Base-by-base conservation (phyloP, 129 eudicot species). In the Centaurea solstitialis region DNA sequence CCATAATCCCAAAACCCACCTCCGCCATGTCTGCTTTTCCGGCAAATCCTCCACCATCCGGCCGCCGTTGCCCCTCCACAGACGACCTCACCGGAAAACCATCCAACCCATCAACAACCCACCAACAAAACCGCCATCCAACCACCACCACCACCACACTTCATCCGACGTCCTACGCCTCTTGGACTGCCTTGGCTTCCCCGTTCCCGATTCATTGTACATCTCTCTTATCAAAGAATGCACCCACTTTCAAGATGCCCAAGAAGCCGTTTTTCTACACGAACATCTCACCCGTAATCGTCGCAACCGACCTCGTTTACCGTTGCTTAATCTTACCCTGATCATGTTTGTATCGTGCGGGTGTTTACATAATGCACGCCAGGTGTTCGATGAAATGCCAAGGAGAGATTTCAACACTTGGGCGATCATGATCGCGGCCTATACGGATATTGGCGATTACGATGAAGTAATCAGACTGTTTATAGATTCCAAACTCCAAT, bases 321-420 rank as follows among this genome's bases (percentile, higher is more conserved):
- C 73, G 0, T 68, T 92, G 75, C 67, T 80, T 3, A 94, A 94
- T 69, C 84, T 88, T 6, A 11, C 90, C 33, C 65, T 92, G 87
- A 53, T 90, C 0, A 87, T 90, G 98, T 73, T 53, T 3, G 78
- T 83, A 0, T 69, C 83, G 3, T 88, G 96, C 24, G 90, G 93
- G 68, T 82, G 86, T 47, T 13, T 87, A 23, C 87, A 50, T n/a
- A 70, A 69, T 80, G 96, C 97, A 17, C 91, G 82, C 74, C 84
- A 86, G 26, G 57, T 94, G 97, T 92, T 94, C 28, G 97, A 92
- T 79, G 73, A 89, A 83, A 94, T 92, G 96, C 12, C 83, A 18
- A 81, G 74, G 5, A 81, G 87, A 72, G 90, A 89, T 82, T 81
- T 76, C 26, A 81, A 86, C 86, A 78, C 97, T 4, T 94, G 97